Percentiles rank a stretch among this genome's conserved stretches.
phyloP scores from a whole-genome alignment of 345 rosid genomes.

The Murraya paniculata region DNA sequence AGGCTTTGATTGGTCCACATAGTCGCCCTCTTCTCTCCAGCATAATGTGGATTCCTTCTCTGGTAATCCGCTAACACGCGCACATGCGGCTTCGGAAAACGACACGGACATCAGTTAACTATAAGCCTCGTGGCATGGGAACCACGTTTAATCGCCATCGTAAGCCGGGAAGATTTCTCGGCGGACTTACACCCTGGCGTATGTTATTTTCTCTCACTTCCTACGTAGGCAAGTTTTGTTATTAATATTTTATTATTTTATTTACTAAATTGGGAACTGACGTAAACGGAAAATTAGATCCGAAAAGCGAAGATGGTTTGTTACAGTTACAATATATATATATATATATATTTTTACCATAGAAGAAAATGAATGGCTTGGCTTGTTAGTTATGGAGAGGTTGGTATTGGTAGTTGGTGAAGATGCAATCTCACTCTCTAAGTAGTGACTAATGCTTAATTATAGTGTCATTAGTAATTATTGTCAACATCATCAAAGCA shows the following conservation, averaged over 20 bases:
- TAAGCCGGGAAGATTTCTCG: neutral
- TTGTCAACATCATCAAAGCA: neutral
- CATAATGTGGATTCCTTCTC: neutral
- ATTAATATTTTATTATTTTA: too few species aligned
- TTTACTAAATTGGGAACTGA: too few species aligned
- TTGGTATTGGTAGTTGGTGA: constrained; percentile 1
- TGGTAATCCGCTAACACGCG: neutral
- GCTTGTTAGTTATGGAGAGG: neutral
- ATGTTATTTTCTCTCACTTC: neutral
- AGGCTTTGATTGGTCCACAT: neutral
- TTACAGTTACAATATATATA: neutral
- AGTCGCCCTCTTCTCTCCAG: neutral
- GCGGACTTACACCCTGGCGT: neutral
- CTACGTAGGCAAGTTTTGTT: neutral
- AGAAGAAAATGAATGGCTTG: neutral
- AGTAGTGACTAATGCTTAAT: neutral
- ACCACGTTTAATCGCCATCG: neutral
- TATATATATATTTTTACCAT: neutral
- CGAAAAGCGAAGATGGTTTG: too few species aligned
- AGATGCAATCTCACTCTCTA: neutral
- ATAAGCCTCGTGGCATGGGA: neutral
- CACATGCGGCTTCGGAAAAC: constrained; percentile 7
- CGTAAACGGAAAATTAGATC: too few species aligned
- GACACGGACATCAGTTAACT: neutral
- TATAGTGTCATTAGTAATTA: neutral